Evolutionary conservation across 2,329 filamentous ascomycete genomes (phyloP).

Genomic region (Alternaria hordeiaustralica): DNA sequence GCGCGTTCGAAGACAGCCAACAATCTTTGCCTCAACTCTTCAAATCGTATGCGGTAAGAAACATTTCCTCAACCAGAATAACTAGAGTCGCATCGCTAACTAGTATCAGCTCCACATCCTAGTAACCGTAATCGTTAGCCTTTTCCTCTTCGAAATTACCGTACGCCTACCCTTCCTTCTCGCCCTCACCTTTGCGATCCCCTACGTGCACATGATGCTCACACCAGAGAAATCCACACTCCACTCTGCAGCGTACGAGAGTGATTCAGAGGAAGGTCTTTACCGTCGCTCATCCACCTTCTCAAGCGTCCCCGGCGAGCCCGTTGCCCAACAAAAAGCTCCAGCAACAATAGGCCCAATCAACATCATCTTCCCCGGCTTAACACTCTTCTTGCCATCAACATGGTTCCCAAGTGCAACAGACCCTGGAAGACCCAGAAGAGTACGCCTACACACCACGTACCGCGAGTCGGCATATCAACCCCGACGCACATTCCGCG

Average conservation of each 20-base stretch:
- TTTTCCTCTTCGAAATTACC: background rate
- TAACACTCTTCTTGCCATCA: background rate
- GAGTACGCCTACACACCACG: background rate
- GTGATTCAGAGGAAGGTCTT: background rate
- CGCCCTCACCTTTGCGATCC: background rate
- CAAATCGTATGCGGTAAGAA: background rate
- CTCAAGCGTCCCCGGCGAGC: background rate
- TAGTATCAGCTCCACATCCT: background rate
- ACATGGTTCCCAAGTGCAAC: background rate
- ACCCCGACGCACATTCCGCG: background rate
- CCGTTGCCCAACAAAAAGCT: background rate
- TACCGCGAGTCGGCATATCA: background rate
- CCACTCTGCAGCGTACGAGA: accelerated
- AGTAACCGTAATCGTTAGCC: background rate
- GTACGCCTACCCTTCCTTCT: background rate
- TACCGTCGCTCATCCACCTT: background rate
- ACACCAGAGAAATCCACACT: background rate
- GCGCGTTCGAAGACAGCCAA: background rate
- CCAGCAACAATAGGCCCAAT: background rate
- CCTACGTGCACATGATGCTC: background rate
- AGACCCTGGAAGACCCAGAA: background rate
- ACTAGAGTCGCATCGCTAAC: background rate
- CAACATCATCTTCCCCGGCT: background rate
- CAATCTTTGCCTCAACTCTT: background rate
- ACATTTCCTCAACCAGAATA: accelerated